Base-by-base conservation (phyloP, 768 basidiomycete species). In the Boletus eberwhitei region DNA sequence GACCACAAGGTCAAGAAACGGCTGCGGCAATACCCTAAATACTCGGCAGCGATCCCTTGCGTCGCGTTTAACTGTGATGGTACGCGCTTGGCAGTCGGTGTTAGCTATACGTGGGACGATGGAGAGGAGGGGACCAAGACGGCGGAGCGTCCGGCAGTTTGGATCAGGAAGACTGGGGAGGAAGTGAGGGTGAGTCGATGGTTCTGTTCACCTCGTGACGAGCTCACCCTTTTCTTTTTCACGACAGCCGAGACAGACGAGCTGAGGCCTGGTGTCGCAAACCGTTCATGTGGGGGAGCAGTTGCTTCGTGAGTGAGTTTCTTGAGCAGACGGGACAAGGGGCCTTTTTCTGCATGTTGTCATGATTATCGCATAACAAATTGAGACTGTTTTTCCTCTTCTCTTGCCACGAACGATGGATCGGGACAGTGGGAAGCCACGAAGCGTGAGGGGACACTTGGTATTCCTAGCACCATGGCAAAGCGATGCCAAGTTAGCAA, bases 1-100 rank as follows among this genome's bases (percentile, higher is more conserved):
- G 97, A 98, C 67, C 93, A 95, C 72, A 87, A 88, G 60, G 88
- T 95, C 51, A 97, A 98, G 76, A 98, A 98, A 68, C 86, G 97
- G 2, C 75, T 98, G 50, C 85, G 93, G 24, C 93, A 96, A 62
- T 95, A 90, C 59, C 86, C 87, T 0, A 90, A 90, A 65, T 93
- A 86, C 72, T 72, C 78, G 5, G 78, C 82, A 0, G 79, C 87
- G 3, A 85, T 97, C n/a, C 83, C 91, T 0, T 81, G 87, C 0
- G 75, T 94, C 38, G 82, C 88, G 1, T 96, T 95, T 72, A 92
- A 87, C 56, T 85, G 82, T 24, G 89, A 94, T 58, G 94, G 93
- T 1, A 80, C 82, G 35, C 86, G 86, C 57, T 73, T 96, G 17
- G 93, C 90, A 2, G 79, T 93, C n/a, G 93, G 84, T 0, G 83